A percentile compares a stretch with the other conserved stretches of the same genome.
phyloP scores from a whole-genome alignment of 2,329 filamentous ascomycete species.

The Talaromyces sp. region DNA sequence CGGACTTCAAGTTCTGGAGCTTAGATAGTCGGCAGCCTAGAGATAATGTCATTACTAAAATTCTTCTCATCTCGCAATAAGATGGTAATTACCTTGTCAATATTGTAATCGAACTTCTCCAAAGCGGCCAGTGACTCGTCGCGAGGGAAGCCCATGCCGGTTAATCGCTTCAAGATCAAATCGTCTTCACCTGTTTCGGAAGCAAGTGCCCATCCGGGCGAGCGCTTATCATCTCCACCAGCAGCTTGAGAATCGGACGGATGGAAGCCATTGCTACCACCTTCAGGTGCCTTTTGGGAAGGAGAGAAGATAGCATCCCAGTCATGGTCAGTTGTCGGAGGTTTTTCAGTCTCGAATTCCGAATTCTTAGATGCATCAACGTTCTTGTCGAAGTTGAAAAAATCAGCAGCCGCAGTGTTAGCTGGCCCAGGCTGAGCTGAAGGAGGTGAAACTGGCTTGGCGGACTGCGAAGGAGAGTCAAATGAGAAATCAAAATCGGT shows the following conservation, averaged over 20 bases:
- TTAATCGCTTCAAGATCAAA: slow-evolving; percentile 82
- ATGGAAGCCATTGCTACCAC: slow-evolving; percentile 8
- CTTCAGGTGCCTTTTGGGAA: slow-evolving; percentile 33
- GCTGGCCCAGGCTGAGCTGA: slow-evolving; percentile 12
- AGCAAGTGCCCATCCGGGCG: slow-evolving; percentile 62
- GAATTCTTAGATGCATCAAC: slow-evolving; percentile 31
- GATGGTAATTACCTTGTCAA: slow-evolving; percentile 69
- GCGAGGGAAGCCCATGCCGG: slow-evolving; percentile 79
- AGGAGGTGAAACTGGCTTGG: slow-evolving; percentile 18
- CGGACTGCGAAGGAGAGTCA: slow-evolving; percentile 32
- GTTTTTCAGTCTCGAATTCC: slow-evolving; percentile 30
- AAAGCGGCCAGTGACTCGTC: slow-evolving; percentile 69
- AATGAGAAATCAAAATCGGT: slow-evolving; percentile 41
- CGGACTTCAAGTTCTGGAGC: slow-evolving; percentile 29
- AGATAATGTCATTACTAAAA: neutral
- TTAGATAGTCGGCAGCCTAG: slow-evolving; percentile 36
- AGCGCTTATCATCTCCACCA: slow-evolving; percentile 14
- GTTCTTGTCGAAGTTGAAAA: slow-evolving; percentile 33
- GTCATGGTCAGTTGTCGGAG: slow-evolving; percentile 55
- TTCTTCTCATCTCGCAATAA: slow-evolving; percentile 5
- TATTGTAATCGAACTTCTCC: slow-evolving; percentile 93
- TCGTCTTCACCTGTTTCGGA: slow-evolving; percentile 79
- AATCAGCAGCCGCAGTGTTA: slow-evolving; percentile 26
- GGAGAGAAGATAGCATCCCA: slow-evolving; percentile 94
- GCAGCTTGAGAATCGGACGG: slow-evolving; percentile 4